Base-by-base conservation (phyloP, 2,329 filamentous ascomycete species). In the Colletotrichum costaricense region DNA sequence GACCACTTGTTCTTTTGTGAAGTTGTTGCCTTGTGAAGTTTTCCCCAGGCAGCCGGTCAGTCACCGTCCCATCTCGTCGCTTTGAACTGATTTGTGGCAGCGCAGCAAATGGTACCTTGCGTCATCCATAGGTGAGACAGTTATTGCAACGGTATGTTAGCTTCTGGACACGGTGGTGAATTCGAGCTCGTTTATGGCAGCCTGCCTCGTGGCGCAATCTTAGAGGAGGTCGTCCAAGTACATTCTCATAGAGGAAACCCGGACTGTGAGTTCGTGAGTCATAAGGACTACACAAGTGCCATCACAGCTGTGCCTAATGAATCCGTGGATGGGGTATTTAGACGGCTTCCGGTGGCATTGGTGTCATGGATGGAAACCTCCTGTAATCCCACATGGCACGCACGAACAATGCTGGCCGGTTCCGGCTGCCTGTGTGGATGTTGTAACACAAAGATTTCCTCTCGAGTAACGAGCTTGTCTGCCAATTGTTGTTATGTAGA, bases 41-140 rank as follows among this genome's bases (percentile, higher is more conserved):
- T 42, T 71, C 55, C n/a, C 35, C 12, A 71, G 67, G 70, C 67
- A 62, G 60, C 46, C 49, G 33, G 67, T 49, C 24, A 30, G 59
- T 42, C 38, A 42, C 24, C 33, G 54, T 64, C 26, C 54, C 24
- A 5, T 52, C n/a, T 52, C 16, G 46, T 28, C 38, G 7, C 42
- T 22, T 49, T 28, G n/a, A 22, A 9, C 35, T 55, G 42, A 42
- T 33, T 35, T 30, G 9, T 19, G 24, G 63, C 26, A 5, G 33
- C 9, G 33, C 26, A 46, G 70, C 66, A 33, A 28, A 63, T 54
- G 67, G 42, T 26, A 49, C 24, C 7, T 69, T 22, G 24, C 22
- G 66, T 46, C 9, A 24, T 22, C 33, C 49, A 24, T 26, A 12
- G 7, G 35, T 24, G 26, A 72, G 69, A 72, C 69, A 64, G 1